These are phyloP conservation scores for Cubamyces lactineus DNA, from an alignment of 768 basidiomycete species.

Conservation along the genomic window DNA sequence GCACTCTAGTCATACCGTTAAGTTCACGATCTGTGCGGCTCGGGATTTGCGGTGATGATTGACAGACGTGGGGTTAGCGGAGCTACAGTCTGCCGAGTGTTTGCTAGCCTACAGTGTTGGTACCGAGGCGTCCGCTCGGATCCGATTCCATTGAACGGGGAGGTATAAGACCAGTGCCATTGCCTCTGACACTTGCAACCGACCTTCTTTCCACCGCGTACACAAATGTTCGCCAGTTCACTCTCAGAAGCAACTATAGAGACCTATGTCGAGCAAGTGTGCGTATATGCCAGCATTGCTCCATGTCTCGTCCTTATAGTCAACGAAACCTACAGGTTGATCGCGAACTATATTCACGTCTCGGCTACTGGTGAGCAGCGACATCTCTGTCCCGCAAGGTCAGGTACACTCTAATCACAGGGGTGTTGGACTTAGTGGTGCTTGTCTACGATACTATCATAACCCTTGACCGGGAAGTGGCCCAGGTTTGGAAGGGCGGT, in stretches of 20 bases:
- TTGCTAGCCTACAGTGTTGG: no score
- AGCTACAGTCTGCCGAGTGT: no score
- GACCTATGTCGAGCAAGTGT: not conserved
- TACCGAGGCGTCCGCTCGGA: no score
- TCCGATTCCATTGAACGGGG: no score
- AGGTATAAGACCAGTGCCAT: no score
- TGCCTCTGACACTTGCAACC: no score
- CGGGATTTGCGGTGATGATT: no score
- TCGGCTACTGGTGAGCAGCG: constrained; percentile 8
- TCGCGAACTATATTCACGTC: constrained; percentile 9
- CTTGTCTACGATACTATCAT: constrained; percentile 7
- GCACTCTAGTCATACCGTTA: no score
- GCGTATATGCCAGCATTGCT: not conserved
- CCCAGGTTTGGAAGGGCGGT: not conserved
- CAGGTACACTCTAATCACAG: not conserved
- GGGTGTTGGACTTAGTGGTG: not conserved
- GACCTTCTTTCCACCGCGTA: no score
- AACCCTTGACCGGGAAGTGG: not conserved
- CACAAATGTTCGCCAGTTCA: no score
- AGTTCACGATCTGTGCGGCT: no score
- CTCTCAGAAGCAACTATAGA: not conserved
- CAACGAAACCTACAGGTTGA: not conserved
- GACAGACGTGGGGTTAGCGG: no score
- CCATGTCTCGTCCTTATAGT: not conserved
- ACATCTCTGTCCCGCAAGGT: not conserved